Evolutionary conservation across 768 basidiomycete genomes (phyloP), one percentile per base, ranked within the genome.

Genomic region (Suillus weaverae): DNA sequence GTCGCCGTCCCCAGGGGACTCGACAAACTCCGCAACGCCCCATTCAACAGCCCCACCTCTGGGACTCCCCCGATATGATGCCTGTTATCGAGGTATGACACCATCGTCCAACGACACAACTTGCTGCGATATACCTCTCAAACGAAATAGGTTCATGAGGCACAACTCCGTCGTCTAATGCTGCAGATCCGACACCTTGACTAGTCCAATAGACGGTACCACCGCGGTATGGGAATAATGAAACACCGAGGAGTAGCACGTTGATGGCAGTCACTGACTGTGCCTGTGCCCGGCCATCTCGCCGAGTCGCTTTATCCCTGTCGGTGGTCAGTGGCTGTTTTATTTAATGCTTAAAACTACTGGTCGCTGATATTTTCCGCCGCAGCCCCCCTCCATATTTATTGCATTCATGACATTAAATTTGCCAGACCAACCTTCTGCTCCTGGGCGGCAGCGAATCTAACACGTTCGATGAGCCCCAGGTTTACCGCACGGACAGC

Each of bases 181-280:
- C 35, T 46, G 32, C 48, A 35, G 43, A 36, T 46, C 39, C 32
- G 36, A 30, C 20, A 65, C 22, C 20, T 1, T 51, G 16, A 9
- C 50, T 14, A 13, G 62, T 4, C 30, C 13, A 33, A 50, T 43
- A 32, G 48, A 16, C 39, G 11, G n/a, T 41, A 53, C 50, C n/a
- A 33, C 13, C 3, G n/a, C 26, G 18, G 35, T 26, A 41, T 6
- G 50, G 51, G 26, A 61, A 53, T 53, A 56, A 38, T 18, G 5
- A 53, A 54, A 33, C 39, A 62, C 62, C 35, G 26, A 62, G 35
- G 46, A 55, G 26, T 36, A 32, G 39, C 33, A 33, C 14, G 57
- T 44, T 14, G 69, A 62, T 13, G 32, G 63, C 62, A 33, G 33
- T 64, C 20, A 71, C 68, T 10, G 2, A 71, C 70, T 53, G 71